phyloP scores from a whole-genome alignment of 768 basidiomycete species.

The Kwoniella sp. region DNA sequence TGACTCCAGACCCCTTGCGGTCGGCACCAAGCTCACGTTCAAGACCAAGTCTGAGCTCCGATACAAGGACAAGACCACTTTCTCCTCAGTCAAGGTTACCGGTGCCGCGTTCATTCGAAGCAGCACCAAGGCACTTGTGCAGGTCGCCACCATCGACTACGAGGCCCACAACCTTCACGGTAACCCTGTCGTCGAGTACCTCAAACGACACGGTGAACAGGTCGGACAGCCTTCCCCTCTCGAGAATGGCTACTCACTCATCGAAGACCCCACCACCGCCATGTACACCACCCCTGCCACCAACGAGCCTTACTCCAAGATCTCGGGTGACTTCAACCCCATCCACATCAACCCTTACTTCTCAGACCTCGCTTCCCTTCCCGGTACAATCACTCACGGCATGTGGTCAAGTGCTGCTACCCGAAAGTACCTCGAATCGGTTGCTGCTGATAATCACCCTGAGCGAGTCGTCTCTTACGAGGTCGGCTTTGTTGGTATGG shows the following conservation, averaged over 20 bases:
- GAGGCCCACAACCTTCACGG: constrained; percentile 83
- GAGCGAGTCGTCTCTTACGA: constrained; percentile 91
- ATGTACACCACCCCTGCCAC: constrained; percentile 80
- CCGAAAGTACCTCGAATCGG: constrained; percentile 85
- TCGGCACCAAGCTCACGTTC: constrained; percentile 86
- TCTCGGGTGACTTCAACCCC: constrained; percentile 98
- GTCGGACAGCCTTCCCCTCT: constrained; percentile 77
- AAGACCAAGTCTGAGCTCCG: constrained; percentile 79
- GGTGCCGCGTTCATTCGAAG: constrained; percentile 87
- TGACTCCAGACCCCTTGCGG: constrained; percentile 71
- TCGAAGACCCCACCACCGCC: constrained; percentile 64
- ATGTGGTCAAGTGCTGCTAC: constrained; percentile 97
- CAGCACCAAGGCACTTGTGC: constrained; percentile 82
- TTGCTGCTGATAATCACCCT: constrained; percentile 89
- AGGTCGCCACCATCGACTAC: constrained; percentile 85
- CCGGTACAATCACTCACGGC: constrained; percentile 96
- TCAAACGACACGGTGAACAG: constrained; percentile 83
- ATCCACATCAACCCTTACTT: constrained; percentile 99
- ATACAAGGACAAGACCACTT: constrained; percentile 88
- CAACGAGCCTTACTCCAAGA: constrained; percentile 92
- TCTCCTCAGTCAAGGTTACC: constrained; percentile 74
- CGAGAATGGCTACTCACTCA: constrained; percentile 81
- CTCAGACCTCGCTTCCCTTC: constrained; percentile 86
- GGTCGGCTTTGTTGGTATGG: constrained; percentile 96
- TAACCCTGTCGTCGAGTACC: constrained; percentile 89